Evolutionary conservation across 169 alveolate species (phyloP).

Genomic region (Perkinsus olseni): DNA sequence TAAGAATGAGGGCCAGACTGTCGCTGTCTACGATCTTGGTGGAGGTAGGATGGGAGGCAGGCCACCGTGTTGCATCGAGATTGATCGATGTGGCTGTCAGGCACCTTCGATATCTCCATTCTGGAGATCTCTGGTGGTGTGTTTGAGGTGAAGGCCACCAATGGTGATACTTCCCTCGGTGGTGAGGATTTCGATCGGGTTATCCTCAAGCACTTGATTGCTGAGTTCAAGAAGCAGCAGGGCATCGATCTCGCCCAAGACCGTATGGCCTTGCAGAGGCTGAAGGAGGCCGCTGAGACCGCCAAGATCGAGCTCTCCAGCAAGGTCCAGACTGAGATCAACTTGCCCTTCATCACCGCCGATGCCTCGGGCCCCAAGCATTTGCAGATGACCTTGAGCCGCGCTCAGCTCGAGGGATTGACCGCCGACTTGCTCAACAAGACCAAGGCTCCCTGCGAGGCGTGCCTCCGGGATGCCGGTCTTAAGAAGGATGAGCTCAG

Average conservation of each 20-base stretch:
- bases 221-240: slow-evolving; percentile 87
- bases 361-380: slow-evolving; percentile 96
- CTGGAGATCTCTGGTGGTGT: slow-evolving; percentile 95
- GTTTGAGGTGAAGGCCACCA: slow-evolving; percentile 96
- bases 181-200: slow-evolving; percentile 98
- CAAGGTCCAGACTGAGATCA: slow-evolving; percentile 85
- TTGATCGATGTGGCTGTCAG: slow-evolving; percentile 61
- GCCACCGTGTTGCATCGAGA: slow-evolving; percentile 17
- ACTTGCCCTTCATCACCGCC: slow-evolving; percentile 97
- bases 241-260: slow-evolving; percentile 91
- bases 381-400: slow-evolving; percentile 83
- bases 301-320: slow-evolving; percentile 95
- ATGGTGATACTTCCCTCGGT: slow-evolving; percentile 97
- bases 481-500: slow-evolving; percentile 75
- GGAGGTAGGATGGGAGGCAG: slow-evolving; percentile 32
- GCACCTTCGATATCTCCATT: slow-evolving; percentile 96
- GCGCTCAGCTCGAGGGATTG: slow-evolving; percentile 87
- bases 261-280: slow-evolving; percentile 90
- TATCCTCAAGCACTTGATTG: slow-evolving; percentile 79
- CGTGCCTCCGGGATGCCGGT: slow-evolving; percentile 89
- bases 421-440: slow-evolving; percentile 75
- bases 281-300: slow-evolving; percentile 96
- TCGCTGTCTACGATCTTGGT: slow-evolving; percentile 86
- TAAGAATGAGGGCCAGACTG: slow-evolving; percentile 82
- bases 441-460: slow-evolving; percentile 90